Evolutionary conservation across 352 stramenopile genomes (phyloP), one percentile per base, ranked within the genome.

Genomic region (Pseudoperonospora humuli): DNA sequence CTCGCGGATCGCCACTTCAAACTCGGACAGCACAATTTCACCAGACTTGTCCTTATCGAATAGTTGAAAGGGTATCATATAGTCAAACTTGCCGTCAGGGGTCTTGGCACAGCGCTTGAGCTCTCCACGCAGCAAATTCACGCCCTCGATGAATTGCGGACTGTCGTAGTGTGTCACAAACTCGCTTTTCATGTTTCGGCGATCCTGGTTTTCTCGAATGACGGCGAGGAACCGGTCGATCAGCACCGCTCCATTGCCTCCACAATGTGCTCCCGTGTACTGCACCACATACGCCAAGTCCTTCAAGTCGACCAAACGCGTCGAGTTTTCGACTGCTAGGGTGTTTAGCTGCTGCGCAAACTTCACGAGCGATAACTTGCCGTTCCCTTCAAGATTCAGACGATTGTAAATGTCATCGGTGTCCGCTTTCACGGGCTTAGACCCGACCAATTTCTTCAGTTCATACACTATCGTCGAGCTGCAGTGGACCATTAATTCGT

Each of bases 81-180:
- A 91, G 29, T 91, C 76, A 41, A 77, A 82, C 33, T 84, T 85
- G 1, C 78, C 78, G 53, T 91, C 78, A 1, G 68, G 70, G 10
- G 75, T 91, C 61, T 88, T 91, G 3, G 75, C 75, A 37, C 74
- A 84, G 26, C 78, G 78, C 26, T 77, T 77, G 24, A 88, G 70
- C 43, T 91, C 78, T 1, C 73, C 70, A 5, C 77, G 74, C 21
- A 91, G 53, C 8, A 87, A 40, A 15, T 81, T 67, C 5, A 88
- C 66, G 1, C 78, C 78, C 52, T 87, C 75, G n/a, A 80, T 43
- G 25, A 91, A 91, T 35, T 65, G 57, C 2, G 78, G 78, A 25
- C 75, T 91, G 28, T 91, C 78, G 33, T 86, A 87, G 31, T 86
- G 74, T 2, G 75, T 91, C 21, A 88, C 56, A 54, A 86, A 91